Conservation (phyloP, 345 rosid genomes). For the Eucalyptus fibrosa region DNA sequence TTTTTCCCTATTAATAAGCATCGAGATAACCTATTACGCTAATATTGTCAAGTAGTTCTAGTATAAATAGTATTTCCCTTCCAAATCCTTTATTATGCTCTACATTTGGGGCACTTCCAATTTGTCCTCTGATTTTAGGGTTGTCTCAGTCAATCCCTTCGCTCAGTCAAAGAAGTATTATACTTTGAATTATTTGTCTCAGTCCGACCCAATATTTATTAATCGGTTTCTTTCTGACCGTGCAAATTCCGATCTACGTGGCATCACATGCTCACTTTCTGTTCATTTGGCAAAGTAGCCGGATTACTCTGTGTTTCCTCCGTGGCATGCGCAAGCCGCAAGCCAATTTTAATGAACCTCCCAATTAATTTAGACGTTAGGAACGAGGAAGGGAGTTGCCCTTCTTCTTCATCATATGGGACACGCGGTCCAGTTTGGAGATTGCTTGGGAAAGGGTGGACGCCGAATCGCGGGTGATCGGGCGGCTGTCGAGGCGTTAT, state of each 20-base stretch:
- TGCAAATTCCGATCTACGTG: too few species aligned
- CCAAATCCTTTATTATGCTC: neutral
- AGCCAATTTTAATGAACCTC: neutral
- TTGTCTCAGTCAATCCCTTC: neutral
- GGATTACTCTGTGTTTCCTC: too few species aligned
- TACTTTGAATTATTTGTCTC: neutral
- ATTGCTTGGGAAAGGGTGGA: neutral
- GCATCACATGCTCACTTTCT: too few species aligned
- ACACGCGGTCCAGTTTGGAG: neutral
- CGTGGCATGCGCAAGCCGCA: neutral
- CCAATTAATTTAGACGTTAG: neutral
- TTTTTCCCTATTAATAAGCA: neutral
- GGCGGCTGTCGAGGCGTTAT: neutral
- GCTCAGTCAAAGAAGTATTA: too few species aligned
- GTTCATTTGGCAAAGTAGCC: too few species aligned
- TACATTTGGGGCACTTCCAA: neutral
- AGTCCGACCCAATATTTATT: too few species aligned
- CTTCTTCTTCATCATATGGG: neutral
- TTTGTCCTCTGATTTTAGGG: neutral
- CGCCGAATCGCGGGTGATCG: neutral
- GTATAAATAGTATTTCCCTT: neutral
- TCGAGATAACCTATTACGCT: neutral
- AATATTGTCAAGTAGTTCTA: too few species aligned
- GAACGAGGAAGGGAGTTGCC: neutral
- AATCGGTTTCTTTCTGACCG: too few species aligned